Conservation (phyloP, 164 flowering plant species). For the Umbellularia californica region DNA sequence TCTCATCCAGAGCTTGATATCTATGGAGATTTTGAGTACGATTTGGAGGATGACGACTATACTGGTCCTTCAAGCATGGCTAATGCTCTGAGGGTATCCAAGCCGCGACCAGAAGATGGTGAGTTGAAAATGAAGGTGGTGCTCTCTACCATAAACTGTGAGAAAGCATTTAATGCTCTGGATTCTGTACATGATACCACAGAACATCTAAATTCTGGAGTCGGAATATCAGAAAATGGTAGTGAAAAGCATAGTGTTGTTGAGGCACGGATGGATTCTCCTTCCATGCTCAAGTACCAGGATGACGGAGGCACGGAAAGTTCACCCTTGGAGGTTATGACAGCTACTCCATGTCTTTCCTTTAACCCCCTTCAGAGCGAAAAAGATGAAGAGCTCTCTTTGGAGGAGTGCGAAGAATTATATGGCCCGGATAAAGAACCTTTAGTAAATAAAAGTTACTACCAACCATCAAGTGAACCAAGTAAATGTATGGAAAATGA, state of each 20-base stretch:
- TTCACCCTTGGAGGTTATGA: constrained; percentile 22
- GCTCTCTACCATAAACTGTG: constrained; percentile 45
- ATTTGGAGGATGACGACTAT: constrained; percentile 69
- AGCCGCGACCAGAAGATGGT: constrained; percentile 39
- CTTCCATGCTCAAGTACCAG: constrained; percentile 2
- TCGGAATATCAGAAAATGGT: neutral
- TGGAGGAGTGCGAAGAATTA: constrained; percentile 75
- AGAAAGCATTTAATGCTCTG: constrained; percentile 17
- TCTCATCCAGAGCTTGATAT: constrained; percentile 68
- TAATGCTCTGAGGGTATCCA: constrained; percentile 30
- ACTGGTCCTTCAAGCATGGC: constrained; percentile 28
- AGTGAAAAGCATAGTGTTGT: constrained; percentile 6
- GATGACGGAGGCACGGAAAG: constrained; percentile 13
- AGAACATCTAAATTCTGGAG: neutral
- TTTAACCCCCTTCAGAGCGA: constrained; percentile 22
- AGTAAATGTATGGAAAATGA: constrained; percentile 15
- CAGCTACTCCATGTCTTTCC: constrained; percentile 19
- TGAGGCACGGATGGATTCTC: constrained; percentile 21
- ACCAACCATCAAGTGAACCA: constrained; percentile 12
- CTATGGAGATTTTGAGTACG: constrained; percentile 92
- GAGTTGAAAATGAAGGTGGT: constrained; percentile 61
- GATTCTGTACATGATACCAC: constrained; percentile 13
- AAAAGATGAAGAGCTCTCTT: constrained; percentile 48
- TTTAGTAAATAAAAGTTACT: constrained; percentile 29
- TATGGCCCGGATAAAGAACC: constrained; percentile 82